These are phyloP conservation scores for Salix purpurea DNA, from an alignment of 345 rosid genomes.

Conservation along the genomic window DNA sequence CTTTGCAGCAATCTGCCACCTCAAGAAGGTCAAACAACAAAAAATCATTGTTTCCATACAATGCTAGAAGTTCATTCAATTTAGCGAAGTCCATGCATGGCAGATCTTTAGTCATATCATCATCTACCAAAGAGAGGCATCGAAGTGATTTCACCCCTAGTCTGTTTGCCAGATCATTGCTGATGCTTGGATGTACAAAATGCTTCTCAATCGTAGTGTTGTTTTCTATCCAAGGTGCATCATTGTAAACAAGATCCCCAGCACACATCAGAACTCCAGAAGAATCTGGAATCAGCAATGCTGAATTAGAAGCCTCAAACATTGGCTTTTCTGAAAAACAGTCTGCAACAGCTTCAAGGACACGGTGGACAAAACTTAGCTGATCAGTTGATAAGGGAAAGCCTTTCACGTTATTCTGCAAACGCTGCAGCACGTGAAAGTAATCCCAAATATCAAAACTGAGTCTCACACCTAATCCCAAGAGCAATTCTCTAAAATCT, in stretches of 20 bases:
- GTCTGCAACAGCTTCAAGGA: constrained; percentile 86
- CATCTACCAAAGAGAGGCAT: constrained; percentile 70
- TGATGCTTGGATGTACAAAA: constrained; percentile 76
- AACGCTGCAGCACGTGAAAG: constrained; percentile 58
- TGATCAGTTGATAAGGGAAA: constrained; percentile 61
- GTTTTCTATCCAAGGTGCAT: constrained; percentile 97
- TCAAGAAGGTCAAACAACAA: constrained; percentile 90
- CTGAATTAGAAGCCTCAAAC: constrained; percentile 45
- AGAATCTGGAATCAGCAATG: constrained; percentile 69
- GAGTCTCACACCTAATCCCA: constrained; percentile 72
- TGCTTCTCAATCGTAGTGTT: constrained; percentile 54
- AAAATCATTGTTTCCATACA: constrained; percentile 69
- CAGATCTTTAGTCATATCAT: constrained; percentile 76
- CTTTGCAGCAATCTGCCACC: constrained; percentile 91
- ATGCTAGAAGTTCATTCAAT: constrained; percentile 69
- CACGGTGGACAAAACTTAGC: constrained; percentile 62
- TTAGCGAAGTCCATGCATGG: constrained; percentile 86
- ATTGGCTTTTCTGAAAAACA: constrained; percentile 48
- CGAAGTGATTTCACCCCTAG: constrained; percentile 88
- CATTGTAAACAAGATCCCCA: constrained; percentile 75
- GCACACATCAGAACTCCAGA: constrained; percentile 54
- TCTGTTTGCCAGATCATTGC: constrained; percentile 74
- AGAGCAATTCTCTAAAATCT: constrained; percentile 69
- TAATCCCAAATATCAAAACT: constrained; percentile 84
- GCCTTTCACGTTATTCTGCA: constrained; percentile 65